Percentiles rank a stretch among this genome's conserved stretches.
Evolutionary conservation across 306 rosid species (phyloP).

Genomic region (Trichosanthes cucumerina): DNA sequence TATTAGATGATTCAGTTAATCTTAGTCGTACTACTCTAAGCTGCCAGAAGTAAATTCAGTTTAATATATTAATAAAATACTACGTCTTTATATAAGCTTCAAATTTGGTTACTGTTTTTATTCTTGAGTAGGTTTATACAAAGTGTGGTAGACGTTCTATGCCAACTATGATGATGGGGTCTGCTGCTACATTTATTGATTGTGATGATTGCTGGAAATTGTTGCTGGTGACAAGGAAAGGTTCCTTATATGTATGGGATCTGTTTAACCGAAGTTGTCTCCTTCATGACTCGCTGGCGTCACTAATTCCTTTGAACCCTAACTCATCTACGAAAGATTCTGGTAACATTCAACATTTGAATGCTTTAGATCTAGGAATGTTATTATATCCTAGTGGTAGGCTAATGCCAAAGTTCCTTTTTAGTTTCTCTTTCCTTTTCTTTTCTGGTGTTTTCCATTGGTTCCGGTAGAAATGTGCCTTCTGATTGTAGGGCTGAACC

Average conservation of each 20-base stretch:
- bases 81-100: background rate
- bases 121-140: slow-evolving; percentile 61
- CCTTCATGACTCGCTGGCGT: slow-evolving; percentile 70
- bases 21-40: background rate
- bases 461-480: slow-evolving; percentile 1
- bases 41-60: background rate
- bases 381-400: background rate
- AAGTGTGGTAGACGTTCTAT: slow-evolving; percentile 69
- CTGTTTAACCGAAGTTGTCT: slow-evolving; percentile 60
- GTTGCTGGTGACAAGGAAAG: slow-evolving; percentile 81
- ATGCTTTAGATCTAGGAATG: background rate
- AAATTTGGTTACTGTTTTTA: background rate
- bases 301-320: slow-evolving; percentile 51
- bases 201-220: slow-evolving; percentile 88
- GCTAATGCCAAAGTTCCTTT: background rate
- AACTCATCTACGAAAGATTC: slow-evolving; percentile 51
- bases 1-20: background rate
- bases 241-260: slow-evolving; percentile 83
- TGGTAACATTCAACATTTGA: slow-evolving; percentile 30
- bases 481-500: background rate
- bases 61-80: background rate
- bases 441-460: slow-evolving; percentile 12
- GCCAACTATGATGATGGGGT: slow-evolving; percentile 54
- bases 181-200: slow-evolving; percentile 84
- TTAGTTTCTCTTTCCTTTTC: background rate